A percentile compares a stretch with the other conserved stretches of the same genome.
phyloP scores from a whole-genome alignment of 2,329 filamentous ascomycete species.

The Blastomyces parvus region DNA sequence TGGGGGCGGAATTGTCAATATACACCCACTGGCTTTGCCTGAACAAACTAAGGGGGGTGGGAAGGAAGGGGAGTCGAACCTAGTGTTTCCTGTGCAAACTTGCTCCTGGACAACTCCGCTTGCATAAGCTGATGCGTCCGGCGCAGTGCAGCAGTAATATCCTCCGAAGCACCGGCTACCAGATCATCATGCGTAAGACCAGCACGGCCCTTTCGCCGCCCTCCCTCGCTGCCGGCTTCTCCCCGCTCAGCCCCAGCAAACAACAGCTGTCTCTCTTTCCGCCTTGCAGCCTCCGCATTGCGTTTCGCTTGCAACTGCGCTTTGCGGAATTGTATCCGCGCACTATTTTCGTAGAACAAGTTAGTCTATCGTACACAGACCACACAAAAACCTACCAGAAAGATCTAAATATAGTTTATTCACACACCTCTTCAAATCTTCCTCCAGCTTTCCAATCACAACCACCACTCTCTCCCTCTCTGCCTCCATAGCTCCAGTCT shows the following conservation, averaged over 20 bases:
- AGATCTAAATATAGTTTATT: too few relatives aligned
- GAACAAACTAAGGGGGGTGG: neutral
- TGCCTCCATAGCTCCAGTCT: slow-evolving; percentile 46
- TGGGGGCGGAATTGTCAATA: slow-evolving; percentile 12
- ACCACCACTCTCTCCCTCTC: slow-evolving; percentile 59
- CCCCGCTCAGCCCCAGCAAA: slow-evolving; percentile 52
- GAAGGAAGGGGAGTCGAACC: slow-evolving; percentile 22
- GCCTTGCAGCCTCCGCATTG: slow-evolving; percentile 62
- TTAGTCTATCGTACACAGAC: slow-evolving; percentile 23
- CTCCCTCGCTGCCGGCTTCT: slow-evolving; percentile 28
- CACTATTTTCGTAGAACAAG: slow-evolving; percentile 36
- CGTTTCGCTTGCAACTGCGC: slow-evolving; percentile 72
- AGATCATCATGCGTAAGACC: slow-evolving; percentile 61
- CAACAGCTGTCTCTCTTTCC: slow-evolving; percentile 66
- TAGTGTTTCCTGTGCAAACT: slow-evolving; percentile 83
- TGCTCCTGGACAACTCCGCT: slow-evolving; percentile 71
- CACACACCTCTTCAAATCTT: slow-evolving; percentile 62
- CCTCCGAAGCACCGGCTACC: slow-evolving; percentile 62
- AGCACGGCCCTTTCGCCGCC: slow-evolving; percentile 30
- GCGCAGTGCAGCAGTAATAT: slow-evolving; percentile 75
- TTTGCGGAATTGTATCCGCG: slow-evolving; percentile 62
- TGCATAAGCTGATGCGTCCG: slow-evolving; percentile 82
- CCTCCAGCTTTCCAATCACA: slow-evolving; percentile 54
- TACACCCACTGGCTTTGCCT: neutral
- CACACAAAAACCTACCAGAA: neutral